Base-by-base conservation (phyloP, 1,284 basidiomycete genomes). In the Trichosporon ovoides region DNA sequence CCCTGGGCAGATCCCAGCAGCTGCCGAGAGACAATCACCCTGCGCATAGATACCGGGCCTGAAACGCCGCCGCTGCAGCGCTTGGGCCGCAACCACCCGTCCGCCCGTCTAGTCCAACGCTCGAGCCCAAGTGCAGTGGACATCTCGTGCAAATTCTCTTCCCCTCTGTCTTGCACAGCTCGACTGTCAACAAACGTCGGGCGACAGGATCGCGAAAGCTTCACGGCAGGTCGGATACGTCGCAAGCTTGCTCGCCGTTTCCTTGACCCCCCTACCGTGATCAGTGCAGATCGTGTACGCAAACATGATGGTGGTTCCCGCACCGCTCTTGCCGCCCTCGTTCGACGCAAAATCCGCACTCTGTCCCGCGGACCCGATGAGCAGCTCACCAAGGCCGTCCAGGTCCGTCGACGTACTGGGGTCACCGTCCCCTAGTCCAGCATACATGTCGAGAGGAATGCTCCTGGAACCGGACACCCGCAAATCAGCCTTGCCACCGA, bases 401-500 rank as follows among this genome's bases (percentile, higher is more conserved):
- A 48, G 28, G 43, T 6, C 43, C 12, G 31, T 53, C 56, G 53
- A 46, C 40, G 43, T 38, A 20, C 52, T 52, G 20, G 28, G 43
- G 6, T 37, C 56, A 35, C 43, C 43, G 22, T 48, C 43, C 5
- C 43, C 22, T 22, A 48, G 43, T 31, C 43, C 43, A 10, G 22
- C 43, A 22, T 48, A 48, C 43, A 48, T 48, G 36, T 18, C 10
- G 13, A 35, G 22, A 19, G 34, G 24, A 31, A 36, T 48, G 43
- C 43, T 48, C 10, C 52, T 49, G 9, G 52, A 51, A 18, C 14
- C 65, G 55, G 38, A 63, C 40, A 19, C 68, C 62, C 60, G 66
- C 67, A 52, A 60, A 52, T 43, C 59, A 2, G 43, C 52, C 20
- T 55, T 71, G 11, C 69, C 69, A 2, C 67, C 67, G 2, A 71